These are phyloP conservation scores for Aeminium ludgeri DNA, from an alignment of 495 filamentous ascomycete genomes.

Conservation along the genomic window DNA sequence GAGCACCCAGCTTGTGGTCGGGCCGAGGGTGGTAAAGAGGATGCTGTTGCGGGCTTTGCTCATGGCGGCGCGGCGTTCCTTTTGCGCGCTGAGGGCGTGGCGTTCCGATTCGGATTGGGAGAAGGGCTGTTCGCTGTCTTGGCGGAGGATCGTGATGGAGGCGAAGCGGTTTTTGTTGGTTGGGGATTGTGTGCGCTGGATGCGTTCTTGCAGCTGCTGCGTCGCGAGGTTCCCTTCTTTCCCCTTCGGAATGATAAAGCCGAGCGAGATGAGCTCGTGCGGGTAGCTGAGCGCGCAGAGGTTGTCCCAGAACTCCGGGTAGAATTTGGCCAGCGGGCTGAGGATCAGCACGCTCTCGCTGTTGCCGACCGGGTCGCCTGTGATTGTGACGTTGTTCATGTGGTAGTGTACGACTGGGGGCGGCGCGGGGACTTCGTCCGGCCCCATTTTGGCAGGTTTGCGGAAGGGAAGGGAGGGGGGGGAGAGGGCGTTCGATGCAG, in stretches of 20 bases:
- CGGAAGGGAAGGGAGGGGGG: slow-evolving; percentile 72
- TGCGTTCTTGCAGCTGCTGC: slow-evolving; percentile 61
- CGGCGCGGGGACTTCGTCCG: slow-evolving; percentile 38
- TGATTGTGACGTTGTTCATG: slow-evolving; percentile 80
- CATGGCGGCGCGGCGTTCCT: slow-evolving; percentile 74
- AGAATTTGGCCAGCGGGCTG: slow-evolving; percentile 84
- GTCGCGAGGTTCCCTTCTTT: slow-evolving; percentile 76
- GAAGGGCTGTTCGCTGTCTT: slow-evolving; percentile 75
- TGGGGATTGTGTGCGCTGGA: slow-evolving; percentile 66
- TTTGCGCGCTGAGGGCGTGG: slow-evolving; percentile 81
- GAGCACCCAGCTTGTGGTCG: slow-evolving; percentile 86
- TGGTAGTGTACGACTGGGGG: slow-evolving; percentile 91
- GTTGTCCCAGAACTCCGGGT: slow-evolving; percentile 90
- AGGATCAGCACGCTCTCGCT: slow-evolving; percentile 78
- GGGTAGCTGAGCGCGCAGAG: slow-evolving; percentile 71
- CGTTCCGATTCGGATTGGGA: slow-evolving; percentile 78
- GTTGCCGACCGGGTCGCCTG: slow-evolving; percentile 52
- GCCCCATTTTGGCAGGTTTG: slow-evolving; percentile 36
- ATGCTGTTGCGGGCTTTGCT: slow-evolving; percentile 81
- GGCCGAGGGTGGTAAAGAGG: slow-evolving; percentile 91
- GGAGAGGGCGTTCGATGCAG: slow-evolving; percentile 57
- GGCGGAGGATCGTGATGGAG: slow-evolving; percentile 79
- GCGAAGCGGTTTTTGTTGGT: slow-evolving; percentile 69
- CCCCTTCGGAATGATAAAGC: slow-evolving; percentile 91
- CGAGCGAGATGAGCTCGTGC: slow-evolving; percentile 81